phyloP scores from a whole-genome alignment of 768 basidiomycete genomes.

The Neoboletus subvelutipes region DNA sequence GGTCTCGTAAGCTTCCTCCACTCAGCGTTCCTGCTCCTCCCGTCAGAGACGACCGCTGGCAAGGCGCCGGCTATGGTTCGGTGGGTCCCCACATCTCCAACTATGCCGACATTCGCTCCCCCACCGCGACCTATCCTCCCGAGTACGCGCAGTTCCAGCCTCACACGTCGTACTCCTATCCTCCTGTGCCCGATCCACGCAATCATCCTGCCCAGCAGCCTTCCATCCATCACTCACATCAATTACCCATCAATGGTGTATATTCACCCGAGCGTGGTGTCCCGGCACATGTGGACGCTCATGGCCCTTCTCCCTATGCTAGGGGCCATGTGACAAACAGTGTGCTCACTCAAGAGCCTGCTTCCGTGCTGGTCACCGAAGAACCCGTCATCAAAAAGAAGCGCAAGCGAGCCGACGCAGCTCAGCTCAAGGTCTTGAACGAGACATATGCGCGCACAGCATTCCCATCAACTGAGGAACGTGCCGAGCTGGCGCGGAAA shows the following conservation, averaged over 20 bases:
- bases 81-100: conserved; percentile 37
- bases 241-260: conserved; percentile 26
- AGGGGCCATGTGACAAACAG: conserved; percentile 37
- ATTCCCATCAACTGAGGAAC: conserved; percentile 86
- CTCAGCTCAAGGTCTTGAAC: conserved; percentile 77
- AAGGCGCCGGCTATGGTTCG: conserved; percentile 38
- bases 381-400: conserved; percentile 85
- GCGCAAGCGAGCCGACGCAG: conserved; percentile 79
- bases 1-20: conserved; percentile 60
- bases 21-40: conserved; percentile 42
- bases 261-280: conserved; percentile 36
- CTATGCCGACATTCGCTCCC: conserved; percentile 54
- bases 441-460: conserved; percentile 79
- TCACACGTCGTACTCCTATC: conserved; percentile 34
- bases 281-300: conserved; percentile 40
- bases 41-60: conserved; percentile 53
- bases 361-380: conserved; percentile 42
- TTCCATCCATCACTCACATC: conserved; percentile 30
- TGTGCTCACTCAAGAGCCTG: conserved; percentile 34
- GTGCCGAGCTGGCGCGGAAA: conserved; percentile 69
- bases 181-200: conserved; percentile 40
- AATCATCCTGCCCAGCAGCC: conserved; percentile 25
- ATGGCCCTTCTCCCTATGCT: conserved; percentile 51
- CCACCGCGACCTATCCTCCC: conserved; percentile 59
- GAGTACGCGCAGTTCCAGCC: conserved; percentile 49